Evolutionary conservation across 75 land plant genomes (phyloP).

Genomic region (Selaginella tamariscina): DNA sequence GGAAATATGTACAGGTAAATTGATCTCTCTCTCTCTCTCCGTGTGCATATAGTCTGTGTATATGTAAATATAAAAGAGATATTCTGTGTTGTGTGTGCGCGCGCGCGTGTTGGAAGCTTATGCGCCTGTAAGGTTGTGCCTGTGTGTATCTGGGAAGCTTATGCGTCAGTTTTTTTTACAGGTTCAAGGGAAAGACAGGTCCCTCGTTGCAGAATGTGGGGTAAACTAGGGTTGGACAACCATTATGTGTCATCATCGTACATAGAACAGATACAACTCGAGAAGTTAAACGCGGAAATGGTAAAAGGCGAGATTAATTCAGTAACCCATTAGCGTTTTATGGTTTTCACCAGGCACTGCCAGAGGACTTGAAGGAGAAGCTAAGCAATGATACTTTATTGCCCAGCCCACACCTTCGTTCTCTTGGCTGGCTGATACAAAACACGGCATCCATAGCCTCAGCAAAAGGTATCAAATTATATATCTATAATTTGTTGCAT

Average conservation of each 20-base stretch:
- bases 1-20: slow-evolving; percentile 16
- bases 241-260: slow-evolving; percentile 1
- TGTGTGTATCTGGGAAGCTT: too few relatives aligned
- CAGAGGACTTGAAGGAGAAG: slow-evolving; percentile 10
- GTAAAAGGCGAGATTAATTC: background rate
- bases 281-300: slow-evolving; percentile 1
- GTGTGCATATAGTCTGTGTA: background rate
- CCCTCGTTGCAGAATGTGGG: background rate
- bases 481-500: background rate
- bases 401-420: slow-evolving; percentile 12
- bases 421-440: slow-evolving; percentile 18
- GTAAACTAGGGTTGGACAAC: background rate
- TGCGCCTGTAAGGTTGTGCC: too few relatives aligned
- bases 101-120: too few relatives aligned
- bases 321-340: background rate
- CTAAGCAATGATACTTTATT: slow-evolving; percentile 10
- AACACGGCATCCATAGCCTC: slow-evolving; percentile 33
- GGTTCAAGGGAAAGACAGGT: slow-evolving; percentile 10
- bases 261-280: slow-evolving; percentile 11
- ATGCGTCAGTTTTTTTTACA: background rate
- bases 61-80: background rate
- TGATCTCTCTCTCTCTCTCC: background rate
- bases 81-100: too few relatives aligned
- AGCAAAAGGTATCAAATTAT: slow-evolving; percentile 33
- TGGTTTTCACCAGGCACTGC: background rate